Conservation (phyloP, 495 filamentous ascomycete genomes). For the Hyaloscypha variabilis region DNA sequence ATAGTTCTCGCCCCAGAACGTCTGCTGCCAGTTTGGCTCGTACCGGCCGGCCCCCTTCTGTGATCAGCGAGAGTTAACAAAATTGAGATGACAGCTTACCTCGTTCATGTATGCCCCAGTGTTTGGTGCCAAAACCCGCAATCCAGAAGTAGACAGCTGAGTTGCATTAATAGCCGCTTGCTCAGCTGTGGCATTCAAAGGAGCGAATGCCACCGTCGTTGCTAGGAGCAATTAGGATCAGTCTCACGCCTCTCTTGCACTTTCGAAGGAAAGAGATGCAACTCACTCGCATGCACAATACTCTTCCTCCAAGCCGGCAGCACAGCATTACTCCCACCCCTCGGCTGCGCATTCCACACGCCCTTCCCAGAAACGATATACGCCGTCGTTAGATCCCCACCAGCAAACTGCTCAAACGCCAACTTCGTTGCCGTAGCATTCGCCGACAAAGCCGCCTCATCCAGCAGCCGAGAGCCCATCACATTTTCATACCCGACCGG, state of each 20-base stretch:
- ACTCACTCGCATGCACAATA: slow-evolving; percentile 37
- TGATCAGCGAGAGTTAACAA: neutral
- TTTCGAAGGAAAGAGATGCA: too few species aligned
- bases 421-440: slow-evolving; percentile 29
- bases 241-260: too few species aligned
- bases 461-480: slow-evolving; percentile 42
- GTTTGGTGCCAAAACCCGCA: slow-evolving; percentile 20
- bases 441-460: slow-evolving; percentile 32
- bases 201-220: neutral
- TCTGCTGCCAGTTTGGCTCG: slow-evolving; percentile 50
- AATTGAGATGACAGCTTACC: slow-evolving; percentile 30
- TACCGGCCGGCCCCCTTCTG: slow-evolving; percentile 44
- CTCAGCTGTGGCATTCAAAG: slow-evolving; percentile 7
- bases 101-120: slow-evolving; percentile 31
- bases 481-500: slow-evolving; percentile 42
- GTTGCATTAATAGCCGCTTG: neutral
- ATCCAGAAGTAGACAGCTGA: slow-evolving; percentile 2
- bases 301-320: slow-evolving; percentile 47
- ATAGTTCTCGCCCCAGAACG: slow-evolving; percentile 57
- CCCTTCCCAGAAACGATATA: slow-evolving; percentile 48
- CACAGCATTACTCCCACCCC: slow-evolving; percentile 35
- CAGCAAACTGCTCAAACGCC: slow-evolving; percentile 25
- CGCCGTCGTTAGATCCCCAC: slow-evolving; percentile 17
- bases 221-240: neutral
- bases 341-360: slow-evolving; percentile 36